Base-by-base conservation (phyloP, 1,284 basidiomycete genomes). In the Boletus sp. region DNA sequence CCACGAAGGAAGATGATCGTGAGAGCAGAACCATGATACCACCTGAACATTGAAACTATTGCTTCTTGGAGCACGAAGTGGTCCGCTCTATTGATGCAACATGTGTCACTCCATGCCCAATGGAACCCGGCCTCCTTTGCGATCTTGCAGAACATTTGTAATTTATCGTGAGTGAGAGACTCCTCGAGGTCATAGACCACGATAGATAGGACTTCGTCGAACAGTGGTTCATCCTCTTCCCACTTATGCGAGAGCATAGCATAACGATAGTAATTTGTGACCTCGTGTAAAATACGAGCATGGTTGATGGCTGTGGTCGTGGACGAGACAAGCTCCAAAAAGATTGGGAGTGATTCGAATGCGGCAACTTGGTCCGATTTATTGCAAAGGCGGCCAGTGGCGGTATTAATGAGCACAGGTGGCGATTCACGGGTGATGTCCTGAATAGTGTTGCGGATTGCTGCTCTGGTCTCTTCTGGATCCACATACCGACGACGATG, bases 21-120 rank as follows among this genome's bases (percentile, higher is more conserved):
- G 37, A 62, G 0, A 4, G 49, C 23, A 1, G 61, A 64, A 4
- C 56, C 43, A 7, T 31, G 21, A 9, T 64, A 62, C 61, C 61
- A 62, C 19, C 43, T 62, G 37, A 62, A 62, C 59, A 61, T 63
- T 6, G 59, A 30, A 1, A 62, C 60, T 1, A 61, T 3, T 2
- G 59, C 59, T n/a, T 59, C 61, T 6, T 58, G 59, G 7, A 44
- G n/a, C 23, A 44, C 43, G 5, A 44, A 23, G 43, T 23, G 43
- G 23, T 44, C 23, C 23, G 4, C 4, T 23, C 23, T 44, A 16
- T 44, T 44, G 23, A 44, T 44, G 23, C 43, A 44, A 7, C 43
- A 44, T 6, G 43, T 44, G 14, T 44, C 43, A 13, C 43, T 44
- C 43, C 43, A 44, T 23, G 43, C 43, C 43, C 61, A 59, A 0